Evolutionary conservation across 768 basidiomycete genomes (phyloP).

Genomic region (Podaxis sp.): DNA sequence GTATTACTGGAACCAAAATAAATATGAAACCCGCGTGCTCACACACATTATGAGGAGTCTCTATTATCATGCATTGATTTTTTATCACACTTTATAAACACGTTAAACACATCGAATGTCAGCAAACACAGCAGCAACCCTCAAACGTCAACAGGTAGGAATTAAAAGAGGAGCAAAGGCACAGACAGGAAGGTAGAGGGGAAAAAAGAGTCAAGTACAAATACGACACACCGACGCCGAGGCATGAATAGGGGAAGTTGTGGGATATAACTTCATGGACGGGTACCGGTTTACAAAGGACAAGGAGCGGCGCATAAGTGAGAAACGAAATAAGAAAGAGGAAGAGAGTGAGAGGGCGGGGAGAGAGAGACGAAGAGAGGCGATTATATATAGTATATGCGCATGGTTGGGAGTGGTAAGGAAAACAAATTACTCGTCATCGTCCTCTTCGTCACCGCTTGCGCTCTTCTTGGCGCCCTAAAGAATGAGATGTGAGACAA

Average conservation of each 20-base stretch:
- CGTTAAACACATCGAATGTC: not conserved
- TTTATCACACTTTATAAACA: not conserved
- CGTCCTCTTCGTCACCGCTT: conserved; percentile 33
- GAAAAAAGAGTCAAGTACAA: not conserved
- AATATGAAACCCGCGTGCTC: not conserved
- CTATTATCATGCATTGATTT: not conserved
- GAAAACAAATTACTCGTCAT: conserved; percentile 23
- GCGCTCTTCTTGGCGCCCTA: conserved; percentile 27
- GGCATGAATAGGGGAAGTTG: not conserved
- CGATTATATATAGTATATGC: conserved; percentile 15
- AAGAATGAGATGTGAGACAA: not conserved
- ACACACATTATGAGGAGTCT: not conserved
- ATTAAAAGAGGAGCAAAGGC: not conserved
- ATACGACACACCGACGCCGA: conserved; percentile 7
- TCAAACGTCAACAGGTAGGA: too few species aligned
- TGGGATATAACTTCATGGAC: not conserved
- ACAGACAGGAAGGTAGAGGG: not conserved
- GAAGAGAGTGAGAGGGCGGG: not conserved
- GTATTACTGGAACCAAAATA: too few species aligned
- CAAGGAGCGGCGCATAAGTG: conserved; percentile 8
- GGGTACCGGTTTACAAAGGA: not conserved
- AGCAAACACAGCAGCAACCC: not conserved
- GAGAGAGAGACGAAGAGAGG: conserved; percentile 2
- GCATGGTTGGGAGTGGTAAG: not conserved
- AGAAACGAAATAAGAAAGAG: not conserved